Evolutionary conservation across 306 rosid genomes (phyloP), one percentile per base, ranked within the genome.

Genomic region (Ammopiptanthus mongolicus): DNA sequence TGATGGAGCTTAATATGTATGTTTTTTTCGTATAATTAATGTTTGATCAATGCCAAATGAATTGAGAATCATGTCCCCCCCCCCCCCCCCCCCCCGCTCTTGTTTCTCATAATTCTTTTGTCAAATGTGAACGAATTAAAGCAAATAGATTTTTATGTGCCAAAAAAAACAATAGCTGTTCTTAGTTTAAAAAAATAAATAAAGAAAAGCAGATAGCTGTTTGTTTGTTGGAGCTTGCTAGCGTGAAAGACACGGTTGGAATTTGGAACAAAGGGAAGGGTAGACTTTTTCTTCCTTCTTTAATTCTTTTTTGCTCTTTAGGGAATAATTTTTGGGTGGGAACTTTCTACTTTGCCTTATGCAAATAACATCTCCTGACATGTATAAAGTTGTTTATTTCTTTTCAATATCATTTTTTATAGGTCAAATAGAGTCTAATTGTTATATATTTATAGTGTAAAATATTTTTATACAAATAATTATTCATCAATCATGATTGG

Each of bases 191-290:
- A 23, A 0, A 5, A 7, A 11, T 22, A 2, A 46, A 29, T 18
- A 29, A 46, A 8, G 1, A 1, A 33, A 60, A 56, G 81, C 17
- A 11, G 34, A 65, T 59, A 83, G 84, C 75, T 62, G 71, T 80
- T 58, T 15, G 13, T 34, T 36, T 31, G 69, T 73, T 65, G 80
- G 69, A 74, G 31, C 46, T 37, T n/a, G 75, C 3, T 70, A 19
- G 78, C 85, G 90, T 80, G 5, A 71, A 63, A 80, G 56, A 63
- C 71, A 86, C 79, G 79, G 65, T 74, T 47, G 63, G 86, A 72
- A 84, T 56, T 46, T 80, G 72, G 79, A 83, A 76, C 64, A 74
- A 79, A 67, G 84, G 28, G 48, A 68, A 58, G 68, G 37, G 64
- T 37, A 13, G 61, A 80, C 78, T 33, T 57, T 29, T n/a, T n/a